These are phyloP conservation scores for Hydnomerulius pinastri DNA, from an alignment of 768 basidiomycete genomes.

Conservation along the genomic window DNA sequence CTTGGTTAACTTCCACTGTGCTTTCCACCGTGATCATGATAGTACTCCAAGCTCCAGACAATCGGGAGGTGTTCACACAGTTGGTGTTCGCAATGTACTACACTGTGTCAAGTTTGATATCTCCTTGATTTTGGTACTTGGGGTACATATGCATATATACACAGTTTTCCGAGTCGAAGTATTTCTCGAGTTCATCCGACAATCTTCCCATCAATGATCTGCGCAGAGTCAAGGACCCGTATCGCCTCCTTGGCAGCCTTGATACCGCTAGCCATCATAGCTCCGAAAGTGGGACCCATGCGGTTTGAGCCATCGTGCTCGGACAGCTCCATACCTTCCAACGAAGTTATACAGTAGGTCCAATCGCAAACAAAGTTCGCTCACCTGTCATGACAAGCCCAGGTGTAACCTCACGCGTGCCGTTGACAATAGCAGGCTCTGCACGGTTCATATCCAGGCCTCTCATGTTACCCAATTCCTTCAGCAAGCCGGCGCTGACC, in stretches of 20 bases:
- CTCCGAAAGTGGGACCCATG: slow-evolving; percentile 79
- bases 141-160: too few relatives aligned
- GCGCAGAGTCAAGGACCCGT: slow-evolving; percentile 47
- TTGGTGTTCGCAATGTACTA: too few relatives aligned
- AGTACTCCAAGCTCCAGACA: too few relatives aligned
- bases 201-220: slow-evolving; percentile 57
- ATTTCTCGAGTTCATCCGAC: slow-evolving; percentile 35
- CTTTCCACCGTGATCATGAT: too few relatives aligned
- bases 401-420: slow-evolving; percentile 73
- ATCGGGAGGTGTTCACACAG: too few relatives aligned
- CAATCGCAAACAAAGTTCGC: slow-evolving; percentile 19
- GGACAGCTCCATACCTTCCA: slow-evolving; percentile 77
- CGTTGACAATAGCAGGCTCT: slow-evolving; percentile 80
- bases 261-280: slow-evolving; percentile 77
- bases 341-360: not conserved
- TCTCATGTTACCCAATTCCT: slow-evolving; percentile 78
- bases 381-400: slow-evolving; percentile 73
- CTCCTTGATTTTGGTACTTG: too few relatives aligned
- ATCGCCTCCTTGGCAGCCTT: slow-evolving; percentile 70
- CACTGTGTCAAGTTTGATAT: too few relatives aligned
- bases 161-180: too few relatives aligned
- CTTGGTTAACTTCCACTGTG: too few relatives aligned
- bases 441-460: slow-evolving; percentile 80
- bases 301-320: slow-evolving; percentile 80
- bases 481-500: slow-evolving; percentile 71